Percentiles rank a stretch among this genome's conserved stretches.
These are phyloP conservation scores for Mortierella sp. DNA, from an alignment of 371 early-diverging fungal species.

Conservation along the genomic window DNA sequence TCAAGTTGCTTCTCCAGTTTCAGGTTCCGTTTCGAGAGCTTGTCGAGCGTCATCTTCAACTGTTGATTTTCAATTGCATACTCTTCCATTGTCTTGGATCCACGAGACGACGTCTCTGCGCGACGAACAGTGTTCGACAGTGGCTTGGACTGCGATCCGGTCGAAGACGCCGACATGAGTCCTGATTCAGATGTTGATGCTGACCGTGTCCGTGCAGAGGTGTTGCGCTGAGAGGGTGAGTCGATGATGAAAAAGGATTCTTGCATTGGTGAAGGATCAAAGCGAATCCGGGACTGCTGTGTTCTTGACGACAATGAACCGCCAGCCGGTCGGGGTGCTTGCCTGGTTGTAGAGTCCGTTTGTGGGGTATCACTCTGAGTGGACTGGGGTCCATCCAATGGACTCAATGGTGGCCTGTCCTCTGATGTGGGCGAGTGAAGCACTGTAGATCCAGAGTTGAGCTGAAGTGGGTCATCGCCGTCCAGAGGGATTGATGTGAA, in stretches of 20 bases:
- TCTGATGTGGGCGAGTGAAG: constrained; percentile 30
- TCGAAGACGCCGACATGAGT: not conserved
- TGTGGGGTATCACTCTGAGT: not conserved
- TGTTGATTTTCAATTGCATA: constrained; percentile 79
- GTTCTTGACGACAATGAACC: not conserved
- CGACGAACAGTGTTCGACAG: constrained; percentile 8
- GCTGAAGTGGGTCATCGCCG: constrained; percentile 59
- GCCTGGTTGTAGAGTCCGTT: not conserved
- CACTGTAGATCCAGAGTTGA: constrained; percentile 17
- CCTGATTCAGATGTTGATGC: constrained; percentile 26
- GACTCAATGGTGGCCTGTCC: constrained; percentile 19
- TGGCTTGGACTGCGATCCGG: constrained; percentile 5
- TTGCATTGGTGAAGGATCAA: constrained; percentile 40
- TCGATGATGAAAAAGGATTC: constrained; percentile 56
- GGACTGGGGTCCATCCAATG: not conserved
- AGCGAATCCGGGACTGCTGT: constrained; percentile 9
- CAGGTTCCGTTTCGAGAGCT: constrained; percentile 70
- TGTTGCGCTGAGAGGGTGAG: constrained; percentile 22
- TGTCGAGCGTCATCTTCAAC: constrained; percentile 72
- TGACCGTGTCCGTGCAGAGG: constrained; percentile 35
- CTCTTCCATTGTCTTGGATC: constrained; percentile 70
- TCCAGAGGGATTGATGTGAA: constrained; percentile 80
- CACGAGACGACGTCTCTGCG: not conserved
- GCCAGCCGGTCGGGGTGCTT: not conserved
- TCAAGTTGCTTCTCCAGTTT: constrained; percentile 78